These are phyloP conservation scores for Leccinum fuscescens DNA, from an alignment of 1,284 basidiomycete species.

Conservation along the genomic window DNA sequence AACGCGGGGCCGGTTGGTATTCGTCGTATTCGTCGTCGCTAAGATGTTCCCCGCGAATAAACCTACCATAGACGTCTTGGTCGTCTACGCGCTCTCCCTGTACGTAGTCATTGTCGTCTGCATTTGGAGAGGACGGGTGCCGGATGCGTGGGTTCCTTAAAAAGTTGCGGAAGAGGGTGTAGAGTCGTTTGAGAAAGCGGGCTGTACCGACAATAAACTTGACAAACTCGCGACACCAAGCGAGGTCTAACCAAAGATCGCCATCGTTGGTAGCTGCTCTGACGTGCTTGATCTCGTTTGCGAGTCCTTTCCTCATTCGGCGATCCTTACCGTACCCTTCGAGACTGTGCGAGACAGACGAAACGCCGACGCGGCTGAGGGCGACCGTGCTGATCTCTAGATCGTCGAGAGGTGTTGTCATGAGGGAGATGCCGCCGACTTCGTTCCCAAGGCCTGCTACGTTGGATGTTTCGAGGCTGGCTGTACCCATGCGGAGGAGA, in stretches of 20 bases:
- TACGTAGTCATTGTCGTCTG: constrained; percentile 5
- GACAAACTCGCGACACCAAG: constrained; percentile 48
- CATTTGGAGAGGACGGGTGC: neutral
- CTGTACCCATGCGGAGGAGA: constrained; percentile 67
- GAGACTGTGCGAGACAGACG: constrained; percentile 34
- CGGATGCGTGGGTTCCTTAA: constrained; percentile 18
- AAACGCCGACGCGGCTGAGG: constrained; percentile 44
- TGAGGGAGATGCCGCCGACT: constrained; percentile 50
- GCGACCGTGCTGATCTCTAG: constrained; percentile 35
- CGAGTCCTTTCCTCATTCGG: constrained; percentile 37
- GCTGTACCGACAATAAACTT: constrained; percentile 37
- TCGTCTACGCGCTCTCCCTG: constrained; percentile 18
- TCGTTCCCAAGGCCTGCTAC: constrained; percentile 72
- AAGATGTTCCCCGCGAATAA: constrained; percentile 56
- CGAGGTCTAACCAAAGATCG: constrained; percentile 42
- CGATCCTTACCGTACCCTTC: constrained; percentile 21
- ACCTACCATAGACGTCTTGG: constrained; percentile 49
- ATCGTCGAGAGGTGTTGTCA: constrained; percentile 22
- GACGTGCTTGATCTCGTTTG: constrained; percentile 50
- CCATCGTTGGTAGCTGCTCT: constrained; percentile 36
- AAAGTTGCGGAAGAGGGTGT: constrained; percentile 25
- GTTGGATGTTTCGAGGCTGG: constrained; percentile 69
- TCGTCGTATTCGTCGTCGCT: constrained; percentile 60
- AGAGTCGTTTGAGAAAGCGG: constrained; percentile 40
- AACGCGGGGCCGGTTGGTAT: constrained; percentile 29